A percentile compares a stretch with the other conserved stretches of the same genome.
These are phyloP conservation scores for Gypsophila paniculata DNA, from an alignment of 179 eudicot genomes.

Conservation along the genomic window DNA sequence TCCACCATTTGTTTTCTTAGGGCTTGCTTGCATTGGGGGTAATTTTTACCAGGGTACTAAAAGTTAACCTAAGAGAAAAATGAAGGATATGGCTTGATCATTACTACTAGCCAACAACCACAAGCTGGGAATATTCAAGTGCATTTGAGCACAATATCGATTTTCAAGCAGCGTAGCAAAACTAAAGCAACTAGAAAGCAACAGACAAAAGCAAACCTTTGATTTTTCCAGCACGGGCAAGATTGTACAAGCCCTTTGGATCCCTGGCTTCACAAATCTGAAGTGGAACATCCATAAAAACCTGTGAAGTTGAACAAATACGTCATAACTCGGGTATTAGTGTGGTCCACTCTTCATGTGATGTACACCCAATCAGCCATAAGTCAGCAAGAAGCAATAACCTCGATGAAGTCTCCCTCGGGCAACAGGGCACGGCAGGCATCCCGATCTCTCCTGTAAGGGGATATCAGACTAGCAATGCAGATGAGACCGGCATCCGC, in stretches of 20 bases:
- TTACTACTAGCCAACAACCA: not conserved
- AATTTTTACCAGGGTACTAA: no score
- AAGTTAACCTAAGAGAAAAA: no score
- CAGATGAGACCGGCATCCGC: slow-evolving; percentile 92
- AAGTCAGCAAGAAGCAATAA: slow-evolving; percentile 29
- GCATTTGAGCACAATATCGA: not conserved
- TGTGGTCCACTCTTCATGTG: slow-evolving; percentile 4
- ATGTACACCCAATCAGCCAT: slow-evolving; percentile 10
- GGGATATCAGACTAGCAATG: slow-evolving; percentile 94
- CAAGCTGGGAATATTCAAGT: not conserved
- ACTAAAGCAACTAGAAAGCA: not conserved
- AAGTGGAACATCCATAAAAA: slow-evolving; percentile 86
- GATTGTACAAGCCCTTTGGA: slow-evolving; percentile 90
- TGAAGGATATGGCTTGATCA: not conserved
- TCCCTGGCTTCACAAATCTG: slow-evolving; percentile 86
- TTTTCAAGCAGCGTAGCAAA: slow-evolving; percentile 9
- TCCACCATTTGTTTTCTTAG: not conserved
- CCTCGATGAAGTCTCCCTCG: slow-evolving; percentile 90
- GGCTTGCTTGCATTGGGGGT: no score
- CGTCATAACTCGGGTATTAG: slow-evolving; percentile 9
- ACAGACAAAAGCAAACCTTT: slow-evolving; percentile 44
- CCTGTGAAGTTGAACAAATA: slow-evolving; percentile 38
- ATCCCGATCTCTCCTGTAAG: slow-evolving; percentile 51
- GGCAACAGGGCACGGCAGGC: slow-evolving; percentile 74
- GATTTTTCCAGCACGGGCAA: slow-evolving; percentile 85